phyloP scores from a whole-genome alignment of 306 rosid genomes.

The Datisca glomerata region DNA sequence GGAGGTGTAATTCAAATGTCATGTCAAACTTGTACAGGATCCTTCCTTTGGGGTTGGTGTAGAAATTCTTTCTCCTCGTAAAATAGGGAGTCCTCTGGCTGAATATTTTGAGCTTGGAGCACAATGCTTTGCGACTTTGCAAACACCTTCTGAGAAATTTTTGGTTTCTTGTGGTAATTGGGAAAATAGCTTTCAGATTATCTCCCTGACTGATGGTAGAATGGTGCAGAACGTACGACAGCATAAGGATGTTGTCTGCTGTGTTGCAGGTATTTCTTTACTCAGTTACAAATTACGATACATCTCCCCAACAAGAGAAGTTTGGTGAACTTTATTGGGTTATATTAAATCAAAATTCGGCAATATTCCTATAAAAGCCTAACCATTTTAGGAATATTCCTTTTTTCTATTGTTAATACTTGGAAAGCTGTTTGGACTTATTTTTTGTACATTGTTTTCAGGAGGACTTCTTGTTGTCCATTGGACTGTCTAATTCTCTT shows the following conservation, averaged over 20 bases:
- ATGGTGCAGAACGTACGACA: conserved; percentile 95
- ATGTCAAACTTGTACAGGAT: conserved; percentile 44
- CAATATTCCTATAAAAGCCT: too few relatives aligned
- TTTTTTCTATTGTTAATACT: too few relatives aligned
- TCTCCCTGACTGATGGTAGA: conserved; percentile 80
- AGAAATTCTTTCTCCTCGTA: conserved; percentile 68
- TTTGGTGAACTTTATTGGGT: not conserved
- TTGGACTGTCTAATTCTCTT: too few relatives aligned
- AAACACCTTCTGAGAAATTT: conserved; percentile 63
- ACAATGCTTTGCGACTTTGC: conserved; percentile 85
- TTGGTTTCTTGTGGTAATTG: conserved; percentile 92
- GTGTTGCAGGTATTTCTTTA: conserved; percentile 69
- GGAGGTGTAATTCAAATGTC: conserved; percentile 11
- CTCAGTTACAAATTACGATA: not conserved
- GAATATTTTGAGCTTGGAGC: conserved; percentile 83
- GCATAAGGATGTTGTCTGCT: conserved; percentile 95
- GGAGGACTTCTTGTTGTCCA: too few relatives aligned
- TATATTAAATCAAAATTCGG: too few relatives aligned
- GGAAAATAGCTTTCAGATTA: conserved; percentile 97
- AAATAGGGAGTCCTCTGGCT: conserved; percentile 81
- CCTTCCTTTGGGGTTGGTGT: conserved; percentile 85
- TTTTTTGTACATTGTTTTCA: too few relatives aligned
- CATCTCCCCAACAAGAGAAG: not conserved
- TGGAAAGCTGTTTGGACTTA: too few relatives aligned
- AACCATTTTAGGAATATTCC: too few relatives aligned